Evolutionary conservation across 495 filamentous ascomycete genomes (phyloP).

Genomic region (Cercophora sp.): DNA sequence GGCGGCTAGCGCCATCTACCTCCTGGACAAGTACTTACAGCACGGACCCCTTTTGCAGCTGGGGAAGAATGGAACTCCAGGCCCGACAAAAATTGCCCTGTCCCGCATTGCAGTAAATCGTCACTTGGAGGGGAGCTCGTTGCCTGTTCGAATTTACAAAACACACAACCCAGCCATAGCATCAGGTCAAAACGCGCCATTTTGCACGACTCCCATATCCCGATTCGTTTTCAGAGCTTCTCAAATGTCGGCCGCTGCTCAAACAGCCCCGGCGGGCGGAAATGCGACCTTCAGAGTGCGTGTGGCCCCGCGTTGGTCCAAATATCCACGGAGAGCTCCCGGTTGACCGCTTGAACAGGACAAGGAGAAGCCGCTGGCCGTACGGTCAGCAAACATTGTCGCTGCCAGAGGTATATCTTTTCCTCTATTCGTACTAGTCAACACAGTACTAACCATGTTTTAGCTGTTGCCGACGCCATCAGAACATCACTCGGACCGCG

Average conservation of each 20-base stretch:
- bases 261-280: slow-evolving; percentile 49
- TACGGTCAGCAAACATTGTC: slow-evolving; percentile 91
- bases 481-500: slow-evolving; percentile 63
- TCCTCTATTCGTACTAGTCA: neutral
- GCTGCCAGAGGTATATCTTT: slow-evolving; percentile 77
- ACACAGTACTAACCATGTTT: neutral
- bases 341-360: slow-evolving; percentile 60
- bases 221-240: slow-evolving; percentile 16
- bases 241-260: slow-evolving; percentile 64
- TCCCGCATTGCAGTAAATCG: slow-evolving; percentile 24
- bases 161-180: slow-evolving; percentile 10
- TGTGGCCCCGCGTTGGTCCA: neutral
- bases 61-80: slow-evolving; percentile 27
- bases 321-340: no score
- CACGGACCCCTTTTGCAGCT: slow-evolving; percentile 8
- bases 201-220: slow-evolving; percentile 10
- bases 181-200: slow-evolving; percentile 11
- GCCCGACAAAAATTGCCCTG: slow-evolving; percentile 30
- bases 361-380: slow-evolving; percentile 98
- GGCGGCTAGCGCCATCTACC: slow-evolving; percentile 12
- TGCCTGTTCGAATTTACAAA: slow-evolving; percentile 21
- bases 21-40: neutral
- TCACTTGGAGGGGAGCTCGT: slow-evolving; percentile 21
- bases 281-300: slow-evolving; percentile 79
- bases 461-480: slow-evolving; percentile 95